Base-by-base conservation (phyloP, 2,329 filamentous ascomycete genomes). In the Fonsecaea monophora region DNA sequence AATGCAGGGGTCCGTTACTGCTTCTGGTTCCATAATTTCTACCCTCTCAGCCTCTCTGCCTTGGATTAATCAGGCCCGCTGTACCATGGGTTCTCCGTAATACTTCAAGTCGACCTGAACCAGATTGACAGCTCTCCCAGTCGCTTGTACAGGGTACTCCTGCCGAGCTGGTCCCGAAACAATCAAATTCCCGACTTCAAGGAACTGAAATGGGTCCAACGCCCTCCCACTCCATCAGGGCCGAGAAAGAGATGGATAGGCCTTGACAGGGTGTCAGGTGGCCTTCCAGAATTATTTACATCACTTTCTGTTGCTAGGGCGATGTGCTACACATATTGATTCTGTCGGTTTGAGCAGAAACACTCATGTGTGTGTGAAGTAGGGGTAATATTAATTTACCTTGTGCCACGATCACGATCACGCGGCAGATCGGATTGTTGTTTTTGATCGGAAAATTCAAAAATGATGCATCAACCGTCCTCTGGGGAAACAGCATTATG, bases 1-100 rank as follows among this genome's bases (percentile, higher is more conserved):
- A 66, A 58, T 66, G 64, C 64, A 66, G 64, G 64, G 64, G 60
- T 54, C 64, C 53, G 38, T 25, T 50, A 34, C 48, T 59, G 10
- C 7, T 25, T 13, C 62, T n/a, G 1, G 6, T 15, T 40, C 55
- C 42, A 54, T 38, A 3, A 25, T 37, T 55, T 32, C 21, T 59
- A 53, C 35, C 34, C 30, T 10, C 21, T 21, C 21, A 21, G 21
- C 21, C 21, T 21, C 21, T 21, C 34, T 25, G 35, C 7, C 30
- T 55, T 4, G 53, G 3, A 10, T 34, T 34, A 15, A 15, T 34
- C 53, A 10, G 25, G 2, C 3, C 53, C 10, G 13, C 13, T 42
- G 40, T n/a, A 18, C 15, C 40, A 42, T n/a, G 40, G 40, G 40
- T n/a, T 18, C 40, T 42, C 30, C 30, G 30, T 32, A 1, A 21